Evolutionary conservation across 805 yeast species (phyloP).

Genomic region (Groenewaldozyma salmanticensis): DNA sequence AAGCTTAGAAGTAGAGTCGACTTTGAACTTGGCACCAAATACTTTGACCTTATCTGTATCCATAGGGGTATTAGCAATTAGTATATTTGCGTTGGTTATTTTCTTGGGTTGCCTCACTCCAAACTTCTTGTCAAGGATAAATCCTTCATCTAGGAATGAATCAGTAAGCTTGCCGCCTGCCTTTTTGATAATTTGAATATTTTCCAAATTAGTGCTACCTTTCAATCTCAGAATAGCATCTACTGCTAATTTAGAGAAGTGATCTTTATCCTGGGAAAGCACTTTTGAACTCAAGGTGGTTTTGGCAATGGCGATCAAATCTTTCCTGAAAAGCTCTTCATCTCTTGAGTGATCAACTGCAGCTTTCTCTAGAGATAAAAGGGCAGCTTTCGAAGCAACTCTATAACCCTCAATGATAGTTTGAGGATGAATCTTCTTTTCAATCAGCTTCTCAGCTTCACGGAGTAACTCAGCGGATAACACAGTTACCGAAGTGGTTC

Average conservation of each 20-base stretch:
- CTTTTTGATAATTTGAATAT: conserved; percentile 87
- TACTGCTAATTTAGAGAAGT: conserved; percentile 83
- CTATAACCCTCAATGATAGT: conserved; percentile 94
- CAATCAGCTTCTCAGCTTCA: conserved; percentile 88
- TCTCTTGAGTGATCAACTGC: conserved; percentile 67
- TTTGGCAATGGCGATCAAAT: conserved; percentile 77
- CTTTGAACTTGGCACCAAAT: conserved; percentile 96
- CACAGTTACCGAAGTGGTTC: conserved; percentile 95
- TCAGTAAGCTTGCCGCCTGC: conserved; percentile 88
- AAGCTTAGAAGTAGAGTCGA: conserved; percentile 86
- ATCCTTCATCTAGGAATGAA: conserved; percentile 93
- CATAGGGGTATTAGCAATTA: conserved; percentile 85
- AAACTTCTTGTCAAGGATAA: conserved; percentile 80
- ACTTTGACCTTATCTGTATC: conserved; percentile 97
- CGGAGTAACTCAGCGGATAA: conserved; percentile 87
- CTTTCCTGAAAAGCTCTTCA: conserved; percentile 54
- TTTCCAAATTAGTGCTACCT: conserved; percentile 80
- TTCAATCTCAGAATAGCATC: conserved; percentile 84
- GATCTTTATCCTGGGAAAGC: conserved; percentile 86
- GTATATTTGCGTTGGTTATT: conserved; percentile 71
- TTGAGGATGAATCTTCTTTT: conserved; percentile 93
- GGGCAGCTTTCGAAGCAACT: conserved; percentile 78
- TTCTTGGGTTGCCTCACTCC: conserved; percentile 92
- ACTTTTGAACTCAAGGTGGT: conserved; percentile 92
- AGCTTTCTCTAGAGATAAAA: conserved; percentile 61